Base-by-base conservation (phyloP, 176 grass and related monocot species). In the Lolium perenne region DNA sequence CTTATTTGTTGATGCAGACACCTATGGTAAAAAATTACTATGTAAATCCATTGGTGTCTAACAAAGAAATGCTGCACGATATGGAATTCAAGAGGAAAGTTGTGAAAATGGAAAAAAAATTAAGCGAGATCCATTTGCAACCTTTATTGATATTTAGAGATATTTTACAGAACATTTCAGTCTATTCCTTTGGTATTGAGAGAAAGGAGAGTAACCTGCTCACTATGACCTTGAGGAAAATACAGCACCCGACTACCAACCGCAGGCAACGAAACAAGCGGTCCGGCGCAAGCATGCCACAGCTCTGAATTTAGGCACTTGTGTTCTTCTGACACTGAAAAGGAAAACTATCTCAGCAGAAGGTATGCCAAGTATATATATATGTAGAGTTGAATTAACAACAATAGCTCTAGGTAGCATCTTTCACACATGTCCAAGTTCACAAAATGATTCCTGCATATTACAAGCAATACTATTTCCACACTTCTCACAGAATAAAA, bases 1-100 rank as follows among this genome's bases (percentile, higher is more conserved):
- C 88, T 94, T 98, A 71, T 98, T 98, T 78, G 96, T 98, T 50
- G 96, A 91, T 70, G 90, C 96, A 22, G 96, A 86, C 14, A 98
- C 93, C 96, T 98, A 73, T 20, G n/a, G 43, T 65, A 76, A 15
- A 86, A 80, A 79, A n/a, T 29, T 63, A 61, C 46, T 41, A 69
- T 73, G 53, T 35, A 26, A 71, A 74, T 48, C 21, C n/a, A 85
- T 45, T 40, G 5, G 46, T 14, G 59, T 22, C 56, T 79, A 29
- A 73, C 45, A 74, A 72, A 18, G 43, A 18, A 53, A 65, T 2
- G 35, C 7, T n/a, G 26, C 61, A 53, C 25, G 10, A 45, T 49
- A 66, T 67, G 9, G 41, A 75, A 84, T 61, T 80, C 85, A 81
- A 76, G 20, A 47, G 41, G 72, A 50, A 49, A 46, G 38, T 81